Conservation (phyloP, 805 yeast genomes). For the Pichia exigua region DNA sequence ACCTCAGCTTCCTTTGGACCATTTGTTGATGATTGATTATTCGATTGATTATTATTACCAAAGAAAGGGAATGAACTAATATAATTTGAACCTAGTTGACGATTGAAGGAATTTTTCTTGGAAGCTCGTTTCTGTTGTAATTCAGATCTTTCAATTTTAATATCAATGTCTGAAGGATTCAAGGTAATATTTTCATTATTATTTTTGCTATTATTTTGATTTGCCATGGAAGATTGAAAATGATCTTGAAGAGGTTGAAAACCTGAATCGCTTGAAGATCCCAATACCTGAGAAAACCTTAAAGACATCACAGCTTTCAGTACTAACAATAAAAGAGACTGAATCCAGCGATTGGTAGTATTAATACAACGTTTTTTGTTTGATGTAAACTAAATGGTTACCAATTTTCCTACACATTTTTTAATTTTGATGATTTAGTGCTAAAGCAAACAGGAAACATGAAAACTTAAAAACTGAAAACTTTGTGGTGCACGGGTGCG, state of each 20-base stretch:
- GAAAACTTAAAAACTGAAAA: neutral
- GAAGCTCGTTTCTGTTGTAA: slow-evolving; percentile 24
- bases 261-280: slow-evolving; percentile 10
- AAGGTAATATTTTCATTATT: neutral
- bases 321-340: too few relatives aligned
- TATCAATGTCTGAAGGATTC: slow-evolving; percentile 4
- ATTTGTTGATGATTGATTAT: slow-evolving; percentile 13
- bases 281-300: slow-evolving; percentile 24
- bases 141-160: slow-evolving; percentile 18
- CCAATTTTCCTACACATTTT: neutral
- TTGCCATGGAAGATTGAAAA: neutral
- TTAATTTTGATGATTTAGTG: neutral
- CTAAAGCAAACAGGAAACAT: neutral
- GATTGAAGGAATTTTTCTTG: slow-evolving; percentile 8
- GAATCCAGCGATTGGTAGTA: neutral
- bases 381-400: neutral
- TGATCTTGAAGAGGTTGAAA: neutral
- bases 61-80: slow-evolving; percentile 4
- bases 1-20: slow-evolving; percentile 11
- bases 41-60: neutral
- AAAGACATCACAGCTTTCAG: slow-evolving; percentile 17
- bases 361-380: neutral
- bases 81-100: slow-evolving; percentile 3
- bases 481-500: neutral
- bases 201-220: neutral